These are phyloP conservation scores for Gonapodya prolifera DNA, from an alignment of 192 early-diverging fungal species.

Conservation along the genomic window DNA sequence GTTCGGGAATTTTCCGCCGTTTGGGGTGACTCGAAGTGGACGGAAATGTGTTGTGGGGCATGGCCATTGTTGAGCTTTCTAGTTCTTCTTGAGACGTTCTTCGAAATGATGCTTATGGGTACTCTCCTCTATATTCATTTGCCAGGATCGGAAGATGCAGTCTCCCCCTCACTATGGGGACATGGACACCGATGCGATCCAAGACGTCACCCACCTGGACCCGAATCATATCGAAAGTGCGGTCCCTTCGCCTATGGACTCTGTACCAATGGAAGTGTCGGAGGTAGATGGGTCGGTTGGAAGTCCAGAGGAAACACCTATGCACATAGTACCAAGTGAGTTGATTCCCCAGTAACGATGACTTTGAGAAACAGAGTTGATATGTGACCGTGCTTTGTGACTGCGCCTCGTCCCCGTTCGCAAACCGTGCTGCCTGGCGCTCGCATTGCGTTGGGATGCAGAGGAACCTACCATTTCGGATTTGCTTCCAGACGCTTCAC, in stretches of 20 bases:
- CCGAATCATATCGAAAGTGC: neutral
- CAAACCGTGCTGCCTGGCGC: neutral
- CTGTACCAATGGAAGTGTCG: neutral
- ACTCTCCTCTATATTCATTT: too few relatives aligned
- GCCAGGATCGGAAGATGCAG: too few relatives aligned
- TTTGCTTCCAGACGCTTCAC: neutral
- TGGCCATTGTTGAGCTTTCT: too few relatives aligned
- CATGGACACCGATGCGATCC: neutral
- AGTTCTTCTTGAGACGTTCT: too few relatives aligned
- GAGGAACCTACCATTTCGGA: neutral
- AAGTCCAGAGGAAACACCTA: neutral
- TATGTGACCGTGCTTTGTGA: neutral
- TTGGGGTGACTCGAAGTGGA: too few relatives aligned
- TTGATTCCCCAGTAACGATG: neutral
- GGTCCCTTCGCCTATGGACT: neutral
- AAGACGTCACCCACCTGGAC: neutral
- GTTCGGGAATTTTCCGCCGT: too few relatives aligned
- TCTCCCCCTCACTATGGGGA: neutral
- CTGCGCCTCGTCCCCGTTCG: neutral
- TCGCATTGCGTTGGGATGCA: neutral
- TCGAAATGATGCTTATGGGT: too few relatives aligned
- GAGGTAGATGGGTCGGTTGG: neutral
- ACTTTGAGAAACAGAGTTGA: too few relatives aligned
- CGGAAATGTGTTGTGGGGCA: too few relatives aligned
- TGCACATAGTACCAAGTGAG: neutral